Percentiles rank a stretch among this genome's conserved stretches.
phyloP scores from a whole-genome alignment of 345 rosid species.

The Eucalyptus sp. region DNA sequence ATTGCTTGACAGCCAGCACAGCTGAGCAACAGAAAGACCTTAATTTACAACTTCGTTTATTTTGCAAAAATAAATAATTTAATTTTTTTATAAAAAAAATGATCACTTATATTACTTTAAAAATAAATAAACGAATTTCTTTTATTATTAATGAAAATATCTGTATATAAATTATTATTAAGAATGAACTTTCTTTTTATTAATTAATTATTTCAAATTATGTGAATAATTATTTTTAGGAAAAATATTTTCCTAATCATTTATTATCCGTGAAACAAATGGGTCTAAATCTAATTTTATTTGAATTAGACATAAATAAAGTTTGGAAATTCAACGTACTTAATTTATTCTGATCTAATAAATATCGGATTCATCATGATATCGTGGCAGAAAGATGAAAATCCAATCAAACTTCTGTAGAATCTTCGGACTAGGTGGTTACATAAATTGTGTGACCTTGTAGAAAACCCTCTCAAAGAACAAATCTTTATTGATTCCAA shows the following conservation, averaged over 20 bases:
- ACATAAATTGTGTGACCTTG: not conserved
- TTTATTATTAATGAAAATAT: too few species aligned
- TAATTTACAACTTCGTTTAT: too few species aligned
- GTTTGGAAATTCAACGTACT: not conserved
- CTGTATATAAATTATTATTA: too few species aligned
- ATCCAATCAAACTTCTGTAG: not conserved
- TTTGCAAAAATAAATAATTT: accelerated
- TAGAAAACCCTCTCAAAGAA: not conserved
- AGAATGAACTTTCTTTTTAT: too few species aligned
- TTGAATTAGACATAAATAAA: not conserved
- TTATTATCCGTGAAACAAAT: too few species aligned
- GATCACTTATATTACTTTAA: too few species aligned
- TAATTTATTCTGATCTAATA: not conserved
- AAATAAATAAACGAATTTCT: too few species aligned
- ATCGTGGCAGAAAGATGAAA: not conserved
- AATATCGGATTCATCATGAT: not conserved
- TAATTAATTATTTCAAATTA: too few species aligned
- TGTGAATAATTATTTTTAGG: too few species aligned
- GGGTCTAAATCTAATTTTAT: not conserved
- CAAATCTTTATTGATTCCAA: not conserved
- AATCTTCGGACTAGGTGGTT: not conserved
- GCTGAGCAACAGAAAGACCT: not conserved
- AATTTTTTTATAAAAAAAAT: too few species aligned
- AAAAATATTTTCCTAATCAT: too few species aligned
- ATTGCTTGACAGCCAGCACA: not conserved